Conservation (phyloP, 2,329 filamentous ascomycete species). For the Beauveria scarabaeidicola region DNA sequence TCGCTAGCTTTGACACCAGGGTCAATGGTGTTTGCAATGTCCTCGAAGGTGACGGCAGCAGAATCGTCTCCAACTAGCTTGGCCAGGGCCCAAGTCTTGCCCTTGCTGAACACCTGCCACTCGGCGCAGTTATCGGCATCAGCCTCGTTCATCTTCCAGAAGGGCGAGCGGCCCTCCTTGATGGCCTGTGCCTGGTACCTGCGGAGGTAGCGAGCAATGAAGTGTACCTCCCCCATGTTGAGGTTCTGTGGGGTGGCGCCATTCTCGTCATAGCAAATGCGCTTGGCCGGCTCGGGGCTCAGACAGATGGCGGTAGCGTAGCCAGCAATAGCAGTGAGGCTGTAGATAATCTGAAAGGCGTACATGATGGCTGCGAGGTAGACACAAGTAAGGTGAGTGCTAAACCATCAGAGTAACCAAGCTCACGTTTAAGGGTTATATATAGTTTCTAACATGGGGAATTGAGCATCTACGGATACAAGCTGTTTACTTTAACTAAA, state of each 20-base stretch:
- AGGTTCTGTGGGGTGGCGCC: neutral
- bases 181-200: neutral
- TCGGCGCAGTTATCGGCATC: conserved; percentile 15
- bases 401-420: too few relatives aligned
- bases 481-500: too few relatives aligned
- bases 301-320: neutral
- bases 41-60: conserved; percentile 18
- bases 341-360: neutral
- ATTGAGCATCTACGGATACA: too few relatives aligned
- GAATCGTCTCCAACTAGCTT: conserved; percentile 17
- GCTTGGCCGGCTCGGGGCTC: neutral
- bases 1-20: conserved; percentile 15
- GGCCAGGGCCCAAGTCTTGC: conserved; percentile 15
- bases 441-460: too few relatives aligned
- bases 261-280: neutral
- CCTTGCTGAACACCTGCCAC: conserved; percentile 16
- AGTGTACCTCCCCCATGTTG: neutral
- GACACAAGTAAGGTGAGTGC: too few relatives aligned
- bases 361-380: neutral
- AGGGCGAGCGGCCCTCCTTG: neutral
- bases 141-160: neutral
- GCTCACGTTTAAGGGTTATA: too few relatives aligned
- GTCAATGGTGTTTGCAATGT: conserved; percentile 22
- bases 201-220: neutral
- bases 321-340: neutral